A percentile compares a stretch with the other conserved stretches of the same genome.
phyloP scores from a whole-genome alignment of 1,139 yeast genomes.

The Candida sp. region DNA sequence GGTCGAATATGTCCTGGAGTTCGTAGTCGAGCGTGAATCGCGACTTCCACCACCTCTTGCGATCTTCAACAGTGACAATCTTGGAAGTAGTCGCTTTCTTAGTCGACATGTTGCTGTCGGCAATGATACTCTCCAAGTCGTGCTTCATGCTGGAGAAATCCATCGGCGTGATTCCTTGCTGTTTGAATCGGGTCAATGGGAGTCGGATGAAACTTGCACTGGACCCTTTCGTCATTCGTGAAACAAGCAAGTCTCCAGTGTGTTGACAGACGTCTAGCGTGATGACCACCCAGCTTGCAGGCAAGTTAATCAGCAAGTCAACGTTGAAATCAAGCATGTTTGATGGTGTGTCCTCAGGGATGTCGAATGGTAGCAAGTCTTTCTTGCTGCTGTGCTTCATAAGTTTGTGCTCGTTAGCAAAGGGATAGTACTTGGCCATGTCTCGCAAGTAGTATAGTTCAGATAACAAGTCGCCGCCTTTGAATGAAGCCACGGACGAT shows the following conservation, averaged over 20 bases:
- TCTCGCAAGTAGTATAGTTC: slow-evolving; percentile 40
- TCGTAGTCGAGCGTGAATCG: slow-evolving; percentile 66
- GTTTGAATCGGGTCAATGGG: slow-evolving; percentile 58
- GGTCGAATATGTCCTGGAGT: slow-evolving; percentile 55
- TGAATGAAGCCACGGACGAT: slow-evolving; percentile 27
- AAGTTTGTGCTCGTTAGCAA: slow-evolving; percentile 31
- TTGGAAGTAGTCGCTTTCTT: slow-evolving; percentile 50
- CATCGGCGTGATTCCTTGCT: slow-evolving; percentile 45
- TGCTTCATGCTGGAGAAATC: slow-evolving; percentile 51
- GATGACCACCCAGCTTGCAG: slow-evolving; percentile 61
- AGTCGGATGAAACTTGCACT: slow-evolving; percentile 57
- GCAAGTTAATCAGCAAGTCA: slow-evolving; percentile 30
- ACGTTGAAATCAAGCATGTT: slow-evolving; percentile 10
- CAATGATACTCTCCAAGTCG: slow-evolving; percentile 56
- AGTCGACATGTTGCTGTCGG: slow-evolving; percentile 66
- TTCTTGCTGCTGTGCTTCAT: slow-evolving; percentile 9
- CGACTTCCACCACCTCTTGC: slow-evolving; percentile 79
- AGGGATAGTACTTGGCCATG: slow-evolving; percentile 31
- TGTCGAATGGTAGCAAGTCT: slow-evolving; percentile 15
- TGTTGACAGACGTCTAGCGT: slow-evolving; percentile 65
- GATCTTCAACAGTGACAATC: slow-evolving; percentile 61
- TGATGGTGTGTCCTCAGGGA: not conserved
- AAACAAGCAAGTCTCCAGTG: slow-evolving; percentile 60
- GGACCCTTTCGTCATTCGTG: slow-evolving; percentile 41
- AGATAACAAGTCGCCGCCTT: slow-evolving; percentile 22